phyloP scores from a whole-genome alignment of 2,329 filamentous ascomycete species.

The Tolypocladium inflatum region DNA sequence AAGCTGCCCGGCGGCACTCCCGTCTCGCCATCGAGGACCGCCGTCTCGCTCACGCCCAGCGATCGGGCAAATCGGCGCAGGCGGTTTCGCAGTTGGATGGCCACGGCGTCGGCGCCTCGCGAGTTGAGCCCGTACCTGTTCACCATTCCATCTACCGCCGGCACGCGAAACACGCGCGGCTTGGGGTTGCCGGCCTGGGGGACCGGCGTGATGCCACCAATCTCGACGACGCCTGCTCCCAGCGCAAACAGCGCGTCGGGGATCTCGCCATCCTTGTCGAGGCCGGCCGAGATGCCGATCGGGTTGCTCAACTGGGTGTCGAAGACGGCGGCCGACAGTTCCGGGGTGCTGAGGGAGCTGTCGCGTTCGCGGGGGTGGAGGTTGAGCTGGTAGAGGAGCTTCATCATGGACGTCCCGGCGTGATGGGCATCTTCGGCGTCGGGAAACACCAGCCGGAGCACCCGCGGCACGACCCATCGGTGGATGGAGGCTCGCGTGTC shows the following conservation, averaged over 20 bases:
- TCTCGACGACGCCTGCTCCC: slow-evolving; percentile 80
- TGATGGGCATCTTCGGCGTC: slow-evolving; percentile 93
- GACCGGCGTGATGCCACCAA: slow-evolving; percentile 82
- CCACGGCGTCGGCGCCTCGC: slow-evolving; percentile 78
- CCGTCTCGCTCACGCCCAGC: slow-evolving; percentile 59
- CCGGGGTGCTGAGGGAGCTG: slow-evolving; percentile 19
- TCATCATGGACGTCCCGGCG: slow-evolving; percentile 60
- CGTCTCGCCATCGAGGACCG: slow-evolving; percentile 68
- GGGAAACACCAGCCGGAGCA: slow-evolving; percentile 55
- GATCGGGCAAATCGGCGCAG: slow-evolving; percentile 67
- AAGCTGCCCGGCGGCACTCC: slow-evolving; percentile 78
- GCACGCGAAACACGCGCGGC: slow-evolving; percentile 80
- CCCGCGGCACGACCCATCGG: slow-evolving; percentile 55
- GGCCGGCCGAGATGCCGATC: slow-evolving; percentile 86
- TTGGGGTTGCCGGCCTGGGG: slow-evolving; percentile 82
- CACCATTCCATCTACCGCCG: slow-evolving; percentile 76
- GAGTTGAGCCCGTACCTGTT: slow-evolving; percentile 97
- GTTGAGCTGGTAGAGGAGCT: slow-evolving; percentile 61
- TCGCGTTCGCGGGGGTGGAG: slow-evolving; percentile 77
- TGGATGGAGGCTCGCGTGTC: slow-evolving; percentile 66
- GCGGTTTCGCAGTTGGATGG: slow-evolving; percentile 65
- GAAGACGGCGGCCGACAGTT: slow-evolving; percentile 50
- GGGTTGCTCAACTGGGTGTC: slow-evolving; percentile 72
- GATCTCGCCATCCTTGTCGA: slow-evolving; percentile 91
- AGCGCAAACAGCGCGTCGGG: slow-evolving; percentile 76